phyloP scores from a whole-genome alignment of 768 basidiomycete genomes.

The Hericium coralloides region DNA sequence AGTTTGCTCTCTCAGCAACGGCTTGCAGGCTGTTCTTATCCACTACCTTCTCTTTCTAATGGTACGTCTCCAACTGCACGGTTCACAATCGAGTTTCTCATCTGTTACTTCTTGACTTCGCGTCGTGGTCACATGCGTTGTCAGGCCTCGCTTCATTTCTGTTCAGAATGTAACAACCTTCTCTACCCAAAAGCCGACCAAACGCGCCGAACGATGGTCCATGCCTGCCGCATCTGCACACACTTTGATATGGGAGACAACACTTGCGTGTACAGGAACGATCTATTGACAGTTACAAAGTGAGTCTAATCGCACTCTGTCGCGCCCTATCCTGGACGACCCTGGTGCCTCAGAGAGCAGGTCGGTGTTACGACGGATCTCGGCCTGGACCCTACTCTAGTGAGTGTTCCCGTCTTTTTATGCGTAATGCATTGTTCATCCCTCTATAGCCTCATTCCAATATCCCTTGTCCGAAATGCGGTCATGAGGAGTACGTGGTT shows the following conservation, averaged over 20 bases:
- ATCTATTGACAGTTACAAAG: conserved; percentile 91
- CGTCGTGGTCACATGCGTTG: not conserved
- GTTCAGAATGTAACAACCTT: conserved; percentile 91
- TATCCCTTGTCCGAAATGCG: conserved; percentile 76
- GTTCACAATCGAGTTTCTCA: not conserved
- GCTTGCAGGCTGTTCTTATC: too few species aligned
- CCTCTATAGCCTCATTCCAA: conserved; percentile 67
- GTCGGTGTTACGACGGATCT: conserved; percentile 86
- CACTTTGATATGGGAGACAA: conserved; percentile 76
- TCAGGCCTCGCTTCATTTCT: conserved; percentile 83
- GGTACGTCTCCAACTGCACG: not conserved
- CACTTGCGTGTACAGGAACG: conserved; percentile 88
- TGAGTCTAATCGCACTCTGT: conserved; percentile 25
- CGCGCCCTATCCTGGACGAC: not conserved
- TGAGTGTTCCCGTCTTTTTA: conserved; percentile 22
- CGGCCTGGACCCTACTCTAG: conserved; percentile 83
- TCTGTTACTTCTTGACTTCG: not conserved
- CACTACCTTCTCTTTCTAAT: too few species aligned
- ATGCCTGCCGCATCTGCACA: conserved; percentile 84
- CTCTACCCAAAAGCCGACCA: conserved; percentile 90
- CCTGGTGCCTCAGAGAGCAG: conserved; percentile 58
- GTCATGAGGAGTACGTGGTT: conserved; percentile 64
- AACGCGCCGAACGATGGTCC: conserved; percentile 76
- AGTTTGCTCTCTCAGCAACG: too few species aligned
- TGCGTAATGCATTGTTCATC: conserved; percentile 1